phyloP scores from a whole-genome alignment of 768 basidiomycete species.

The Dioszegia hungarica region DNA sequence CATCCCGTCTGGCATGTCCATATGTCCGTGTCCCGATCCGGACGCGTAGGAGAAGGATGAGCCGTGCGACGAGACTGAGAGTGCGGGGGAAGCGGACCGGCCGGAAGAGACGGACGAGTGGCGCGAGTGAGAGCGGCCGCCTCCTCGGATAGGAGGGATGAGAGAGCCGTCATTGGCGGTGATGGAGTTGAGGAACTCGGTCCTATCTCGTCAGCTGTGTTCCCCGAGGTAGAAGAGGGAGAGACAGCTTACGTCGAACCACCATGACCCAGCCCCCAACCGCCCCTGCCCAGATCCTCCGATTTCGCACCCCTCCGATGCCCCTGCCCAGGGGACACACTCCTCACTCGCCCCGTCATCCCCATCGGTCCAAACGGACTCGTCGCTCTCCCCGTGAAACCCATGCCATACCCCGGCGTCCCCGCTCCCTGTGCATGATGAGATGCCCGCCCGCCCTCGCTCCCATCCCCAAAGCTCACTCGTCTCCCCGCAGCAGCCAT shows the following conservation, averaged over 20 bases:
- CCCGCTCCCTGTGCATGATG: conserved; percentile 42
- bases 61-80: conserved; percentile 36
- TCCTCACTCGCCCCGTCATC: conserved; percentile 13
- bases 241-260: conserved; percentile 35
- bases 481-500: conserved; percentile 10
- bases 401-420: conserved; percentile 42
- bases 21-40: conserved; percentile 19
- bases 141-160: conserved; percentile 31
- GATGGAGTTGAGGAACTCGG: conserved; percentile 42
- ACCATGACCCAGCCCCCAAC: conserved; percentile 38
- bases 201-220: conserved; percentile 13
- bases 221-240: not conserved
- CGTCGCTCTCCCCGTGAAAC: conserved; percentile 11
- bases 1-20: conserved; percentile 33
- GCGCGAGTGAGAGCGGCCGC: conserved; percentile 30
- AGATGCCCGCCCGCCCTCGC: not conserved
- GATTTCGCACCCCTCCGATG: conserved; percentile 59
- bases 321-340: conserved; percentile 42
- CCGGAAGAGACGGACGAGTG: conserved; percentile 38
- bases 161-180: conserved; percentile 41
- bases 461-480: conserved; percentile 30
- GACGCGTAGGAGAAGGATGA: conserved; percentile 18
- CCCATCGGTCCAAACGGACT: conserved; percentile 8
- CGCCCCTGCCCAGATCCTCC: conserved; percentile 56
- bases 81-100: conserved; percentile 35